phyloP scores from a whole-genome alignment of 2,329 filamentous ascomycete genomes.

The Didymella segeticola region DNA sequence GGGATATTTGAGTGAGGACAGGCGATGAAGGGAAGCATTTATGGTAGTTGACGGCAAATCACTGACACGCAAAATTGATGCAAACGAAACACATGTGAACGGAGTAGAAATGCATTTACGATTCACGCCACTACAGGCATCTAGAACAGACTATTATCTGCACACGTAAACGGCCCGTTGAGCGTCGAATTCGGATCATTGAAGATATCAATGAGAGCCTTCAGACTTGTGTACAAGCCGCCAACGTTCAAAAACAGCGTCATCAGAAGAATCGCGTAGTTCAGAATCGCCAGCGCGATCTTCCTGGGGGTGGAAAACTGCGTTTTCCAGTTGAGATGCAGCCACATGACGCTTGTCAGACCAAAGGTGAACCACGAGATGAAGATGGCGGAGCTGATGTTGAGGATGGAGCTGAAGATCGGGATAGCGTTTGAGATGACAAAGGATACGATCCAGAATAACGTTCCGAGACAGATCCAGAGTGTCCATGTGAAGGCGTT shows the following conservation, averaged over 20 bases:
- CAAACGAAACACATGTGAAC: neutral
- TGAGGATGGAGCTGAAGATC: conserved; percentile 68
- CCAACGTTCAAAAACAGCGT: conserved; percentile 37
- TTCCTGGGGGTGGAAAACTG: conserved; percentile 44
- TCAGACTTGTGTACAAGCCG: conserved; percentile 36
- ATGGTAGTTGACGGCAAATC: neutral
- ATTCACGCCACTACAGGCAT: neutral
- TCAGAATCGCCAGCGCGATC: conserved; percentile 54
- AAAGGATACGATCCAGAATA: conserved; percentile 62
- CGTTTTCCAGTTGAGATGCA: conserved; percentile 54
- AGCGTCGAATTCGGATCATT: conserved; percentile 32
- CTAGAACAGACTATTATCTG: conserved; percentile 41
- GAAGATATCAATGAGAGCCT: conserved; percentile 38
- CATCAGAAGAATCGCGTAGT: conserved; percentile 50
- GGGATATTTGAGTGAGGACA: no score
- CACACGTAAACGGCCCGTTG: conserved; percentile 39
- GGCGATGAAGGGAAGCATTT: neutral
- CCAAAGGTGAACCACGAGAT: conserved; percentile 70
- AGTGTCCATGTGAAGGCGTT: conserved; percentile 64
- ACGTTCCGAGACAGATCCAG: conserved; percentile 65
- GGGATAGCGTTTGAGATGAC: conserved; percentile 53
- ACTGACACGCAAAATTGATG: neutral
- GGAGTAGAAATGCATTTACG: conserved; percentile 1
- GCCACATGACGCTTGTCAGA: conserved; percentile 55
- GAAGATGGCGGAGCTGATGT: conserved; percentile 64